Evolutionary conservation across 2,329 filamentous ascomycete genomes (phyloP).

Genomic region (Pyrenochaeta sp.): DNA sequence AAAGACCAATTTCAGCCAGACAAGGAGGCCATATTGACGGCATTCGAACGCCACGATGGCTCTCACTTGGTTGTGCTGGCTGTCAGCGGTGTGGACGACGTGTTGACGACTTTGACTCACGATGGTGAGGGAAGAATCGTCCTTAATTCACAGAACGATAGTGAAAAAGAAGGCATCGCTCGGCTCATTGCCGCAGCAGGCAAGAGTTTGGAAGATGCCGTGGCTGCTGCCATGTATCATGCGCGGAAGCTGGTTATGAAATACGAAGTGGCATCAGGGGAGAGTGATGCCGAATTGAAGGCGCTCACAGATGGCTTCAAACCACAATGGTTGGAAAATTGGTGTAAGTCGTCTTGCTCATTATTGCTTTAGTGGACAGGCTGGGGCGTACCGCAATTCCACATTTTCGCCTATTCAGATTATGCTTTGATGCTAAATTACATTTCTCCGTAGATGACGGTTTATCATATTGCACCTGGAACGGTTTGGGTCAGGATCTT

Average conservation of each 20-base stretch:
- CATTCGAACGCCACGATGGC: slow-evolving; percentile 77
- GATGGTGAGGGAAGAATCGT: slow-evolving; percentile 71
- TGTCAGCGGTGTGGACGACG: slow-evolving; percentile 75
- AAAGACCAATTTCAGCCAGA: slow-evolving; percentile 71
- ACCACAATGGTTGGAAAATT: slow-evolving; percentile 78
- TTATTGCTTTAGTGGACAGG: neutral
- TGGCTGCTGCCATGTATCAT: slow-evolving; percentile 85
- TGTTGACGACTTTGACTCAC: slow-evolving; percentile 74
- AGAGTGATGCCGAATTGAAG: slow-evolving; percentile 59
- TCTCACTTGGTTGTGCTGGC: slow-evolving; percentile 80
- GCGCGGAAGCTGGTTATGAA: slow-evolving; percentile 71
- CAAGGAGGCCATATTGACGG: slow-evolving; percentile 79
- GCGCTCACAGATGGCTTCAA: slow-evolving; percentile 60
- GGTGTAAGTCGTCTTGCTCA: slow-evolving; percentile 59
- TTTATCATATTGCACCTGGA: slow-evolving; percentile 96
- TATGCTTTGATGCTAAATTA: neutral
- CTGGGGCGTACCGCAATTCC: too few species aligned
- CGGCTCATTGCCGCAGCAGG: slow-evolving; percentile 76
- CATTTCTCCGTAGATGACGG: slow-evolving; percentile 68
- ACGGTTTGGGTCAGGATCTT: slow-evolving; percentile 83
- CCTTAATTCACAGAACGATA: slow-evolving; percentile 77
- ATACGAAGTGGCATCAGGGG: slow-evolving; percentile 54
- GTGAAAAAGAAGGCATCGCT: slow-evolving; percentile 61
- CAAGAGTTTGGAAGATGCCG: slow-evolving; percentile 75
- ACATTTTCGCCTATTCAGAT: neutral